Conservation (phyloP, 768 basidiomycete genomes). For the Trametes villosa region DNA sequence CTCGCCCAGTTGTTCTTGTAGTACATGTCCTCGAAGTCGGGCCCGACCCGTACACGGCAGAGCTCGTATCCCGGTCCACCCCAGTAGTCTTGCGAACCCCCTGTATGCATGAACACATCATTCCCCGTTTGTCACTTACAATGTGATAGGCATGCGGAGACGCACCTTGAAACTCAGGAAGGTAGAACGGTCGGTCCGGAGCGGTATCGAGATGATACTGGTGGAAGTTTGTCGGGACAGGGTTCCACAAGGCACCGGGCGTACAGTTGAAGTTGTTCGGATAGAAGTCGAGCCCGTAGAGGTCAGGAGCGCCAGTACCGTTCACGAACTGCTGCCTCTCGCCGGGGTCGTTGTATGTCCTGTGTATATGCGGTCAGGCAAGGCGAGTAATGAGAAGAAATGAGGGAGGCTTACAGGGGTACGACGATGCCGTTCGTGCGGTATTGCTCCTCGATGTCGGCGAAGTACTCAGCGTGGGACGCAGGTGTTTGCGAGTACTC, state of each 20-base stretch:
- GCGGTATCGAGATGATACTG: conserved; percentile 57
- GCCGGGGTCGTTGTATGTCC: conserved; percentile 35
- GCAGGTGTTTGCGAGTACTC: conserved; percentile 55
- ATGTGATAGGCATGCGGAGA: conserved; percentile 56
- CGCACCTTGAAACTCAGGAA: conserved; percentile 52
- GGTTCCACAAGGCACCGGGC: conserved; percentile 65
- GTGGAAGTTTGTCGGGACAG: conserved; percentile 65
- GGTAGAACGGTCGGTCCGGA: conserved; percentile 64
- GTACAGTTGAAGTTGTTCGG: conserved; percentile 85
- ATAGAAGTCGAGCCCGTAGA: conserved; percentile 58
- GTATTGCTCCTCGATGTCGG: conserved; percentile 24
- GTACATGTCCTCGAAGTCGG: conserved; percentile 79
- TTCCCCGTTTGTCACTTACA: no score
- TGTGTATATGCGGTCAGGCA: background rate
- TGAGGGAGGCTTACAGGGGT: conserved; percentile 22
- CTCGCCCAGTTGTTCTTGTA: conserved; percentile 78
- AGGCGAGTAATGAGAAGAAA: background rate
- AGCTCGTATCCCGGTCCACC: conserved; percentile 74
- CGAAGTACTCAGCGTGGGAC: conserved; percentile 31
- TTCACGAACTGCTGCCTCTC: conserved; percentile 32
- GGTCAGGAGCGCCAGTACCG: conserved; percentile 35
- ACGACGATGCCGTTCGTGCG: conserved; percentile 23
- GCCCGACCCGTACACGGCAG: conserved; percentile 69
- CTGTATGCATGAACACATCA: conserved; percentile 33
- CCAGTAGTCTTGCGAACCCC: conserved; percentile 83